These are phyloP conservation scores for Saccharomycopsis malanga DNA, from an alignment of 805 yeast species.

Conservation along the genomic window DNA sequence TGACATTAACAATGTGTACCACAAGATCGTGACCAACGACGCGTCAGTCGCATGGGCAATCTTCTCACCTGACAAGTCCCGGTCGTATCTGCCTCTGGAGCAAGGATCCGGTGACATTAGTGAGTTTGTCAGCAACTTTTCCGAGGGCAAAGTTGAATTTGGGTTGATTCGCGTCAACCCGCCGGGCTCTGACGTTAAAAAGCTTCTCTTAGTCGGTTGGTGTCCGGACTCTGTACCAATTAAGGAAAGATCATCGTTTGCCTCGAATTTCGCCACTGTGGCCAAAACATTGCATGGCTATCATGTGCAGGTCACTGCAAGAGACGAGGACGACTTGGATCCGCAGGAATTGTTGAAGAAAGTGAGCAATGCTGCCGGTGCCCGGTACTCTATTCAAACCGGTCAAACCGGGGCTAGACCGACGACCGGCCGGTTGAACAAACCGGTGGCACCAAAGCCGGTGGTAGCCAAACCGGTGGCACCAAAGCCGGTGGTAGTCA, in stretches of 20 bases:
- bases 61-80: slow-evolving; percentile 61
- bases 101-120: slow-evolving; percentile 61
- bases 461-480: slow-evolving; percentile 28
- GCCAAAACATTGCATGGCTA: slow-evolving; percentile 69
- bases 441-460: slow-evolving; percentile 34
- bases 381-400: slow-evolving; percentile 72
- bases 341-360: slow-evolving; percentile 66
- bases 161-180: slow-evolving; percentile 85
- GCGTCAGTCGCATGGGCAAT: slow-evolving; percentile 67
- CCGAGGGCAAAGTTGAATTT: slow-evolving; percentile 73
- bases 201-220: slow-evolving; percentile 86
- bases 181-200: slow-evolving; percentile 85
- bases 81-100: slow-evolving; percentile 36
- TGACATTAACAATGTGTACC: slow-evolving; percentile 68
- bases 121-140: slow-evolving; percentile 75
- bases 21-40: slow-evolving; percentile 73
- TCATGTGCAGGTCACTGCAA: slow-evolving; percentile 95
- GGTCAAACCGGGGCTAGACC: slow-evolving; percentile 14
- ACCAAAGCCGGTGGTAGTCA: slow-evolving; percentile 25
- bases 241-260: slow-evolving; percentile 67
- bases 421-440: slow-evolving; percentile 22
- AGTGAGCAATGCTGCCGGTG: slow-evolving; percentile 90
- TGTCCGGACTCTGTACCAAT: slow-evolving; percentile 93
- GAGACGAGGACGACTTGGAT: slow-evolving; percentile 85
- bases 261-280: slow-evolving; percentile 69